Conservation (phyloP, 2,329 filamentous ascomycete species). For the Salinomyces thailandicus region DNA sequence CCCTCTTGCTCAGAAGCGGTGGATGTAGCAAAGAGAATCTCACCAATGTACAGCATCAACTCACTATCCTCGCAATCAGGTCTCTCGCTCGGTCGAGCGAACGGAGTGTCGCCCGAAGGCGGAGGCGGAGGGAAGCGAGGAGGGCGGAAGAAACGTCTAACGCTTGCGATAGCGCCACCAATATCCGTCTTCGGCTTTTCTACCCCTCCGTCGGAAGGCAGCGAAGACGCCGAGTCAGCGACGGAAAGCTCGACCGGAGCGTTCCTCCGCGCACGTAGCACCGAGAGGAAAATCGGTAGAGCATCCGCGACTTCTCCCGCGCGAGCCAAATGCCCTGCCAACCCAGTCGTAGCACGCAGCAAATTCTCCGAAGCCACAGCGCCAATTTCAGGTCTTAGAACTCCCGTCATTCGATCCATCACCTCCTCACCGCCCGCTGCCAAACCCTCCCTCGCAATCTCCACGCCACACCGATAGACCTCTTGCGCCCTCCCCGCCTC, state of each 20-base stretch:
- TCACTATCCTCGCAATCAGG: conserved; percentile 71
- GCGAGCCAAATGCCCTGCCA: conserved; percentile 68
- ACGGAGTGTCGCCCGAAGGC: conserved; percentile 56
- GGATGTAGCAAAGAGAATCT: conserved; percentile 70
- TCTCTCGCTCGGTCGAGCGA: conserved; percentile 48
- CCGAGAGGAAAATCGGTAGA: conserved; percentile 73
- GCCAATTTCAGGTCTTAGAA: conserved; percentile 36
- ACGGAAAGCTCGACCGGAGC: conserved; percentile 36
- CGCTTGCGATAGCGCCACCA: conserved; percentile 17
- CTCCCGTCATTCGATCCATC: conserved; percentile 52
- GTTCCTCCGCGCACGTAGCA: conserved; percentile 64
- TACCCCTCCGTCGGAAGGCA: too few relatives aligned
- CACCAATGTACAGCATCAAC: conserved; percentile 81
- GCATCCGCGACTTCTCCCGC: conserved; percentile 56
- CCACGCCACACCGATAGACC: conserved; percentile 65
- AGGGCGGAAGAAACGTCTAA: conserved; percentile 28
- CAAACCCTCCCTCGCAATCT: conserved; percentile 55
- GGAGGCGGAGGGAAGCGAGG: conserved; percentile 57
- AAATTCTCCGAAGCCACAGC: conserved; percentile 59
- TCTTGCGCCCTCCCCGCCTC: conserved; percentile 54
- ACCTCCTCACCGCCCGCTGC: conserved; percentile 25
- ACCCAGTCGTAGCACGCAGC: conserved; percentile 61
- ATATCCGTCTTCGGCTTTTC: conserved; percentile 11
- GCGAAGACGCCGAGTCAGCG: conserved; percentile 11
- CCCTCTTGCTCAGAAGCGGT: conserved; percentile 51